Conservation (phyloP, 176 grass and related monocot species). For the Guadua angustifolia region DNA sequence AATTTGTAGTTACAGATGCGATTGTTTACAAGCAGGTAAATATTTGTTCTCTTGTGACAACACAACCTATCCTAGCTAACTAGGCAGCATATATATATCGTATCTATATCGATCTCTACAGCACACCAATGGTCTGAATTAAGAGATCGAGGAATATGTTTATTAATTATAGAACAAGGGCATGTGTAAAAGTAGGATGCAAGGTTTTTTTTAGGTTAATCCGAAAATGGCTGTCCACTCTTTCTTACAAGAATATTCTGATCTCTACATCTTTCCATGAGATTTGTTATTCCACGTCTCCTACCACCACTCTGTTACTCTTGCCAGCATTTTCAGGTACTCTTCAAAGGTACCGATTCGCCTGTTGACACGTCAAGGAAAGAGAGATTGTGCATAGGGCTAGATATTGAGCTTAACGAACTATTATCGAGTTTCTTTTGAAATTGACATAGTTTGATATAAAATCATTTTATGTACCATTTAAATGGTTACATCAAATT, state of each 20-base stretch:
- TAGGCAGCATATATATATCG: no score
- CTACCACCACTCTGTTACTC: not conserved
- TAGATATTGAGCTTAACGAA: no score
- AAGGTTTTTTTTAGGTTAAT: not conserved
- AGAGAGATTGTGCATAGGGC: not conserved
- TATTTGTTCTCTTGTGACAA: no score
- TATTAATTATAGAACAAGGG: not conserved
- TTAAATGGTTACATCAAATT: no score
- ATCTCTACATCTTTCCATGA: not conserved
- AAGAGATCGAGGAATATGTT: not conserved
- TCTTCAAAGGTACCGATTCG: not conserved
- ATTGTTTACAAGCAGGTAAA: no score
- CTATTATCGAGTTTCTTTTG: no score
- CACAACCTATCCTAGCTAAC: no score
- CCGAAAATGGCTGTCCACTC: slow-evolving; percentile 5
- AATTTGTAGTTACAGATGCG: no score
- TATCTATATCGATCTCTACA: no score
- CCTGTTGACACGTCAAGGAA: not conserved
- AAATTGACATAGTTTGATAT: no score
- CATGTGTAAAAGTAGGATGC: not conserved
- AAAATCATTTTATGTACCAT: no score
- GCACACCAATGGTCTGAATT: no score
- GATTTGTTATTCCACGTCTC: not conserved
- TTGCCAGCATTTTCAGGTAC: not conserved
- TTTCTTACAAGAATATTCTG: slow-evolving; percentile 20